Conservation (phyloP, 2,329 filamentous ascomycete species). For the Phialophora expanda region DNA sequence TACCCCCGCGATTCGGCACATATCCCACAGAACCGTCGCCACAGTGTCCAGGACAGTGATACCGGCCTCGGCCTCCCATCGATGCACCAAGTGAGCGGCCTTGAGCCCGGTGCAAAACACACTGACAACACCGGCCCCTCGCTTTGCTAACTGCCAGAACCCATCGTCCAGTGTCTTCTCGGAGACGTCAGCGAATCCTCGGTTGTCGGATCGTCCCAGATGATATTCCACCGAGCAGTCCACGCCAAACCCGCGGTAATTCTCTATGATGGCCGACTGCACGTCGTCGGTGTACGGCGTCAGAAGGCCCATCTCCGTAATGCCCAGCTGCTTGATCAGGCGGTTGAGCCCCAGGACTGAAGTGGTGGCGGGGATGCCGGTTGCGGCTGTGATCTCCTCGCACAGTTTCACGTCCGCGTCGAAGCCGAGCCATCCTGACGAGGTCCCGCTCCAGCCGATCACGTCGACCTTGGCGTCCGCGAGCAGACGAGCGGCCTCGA, state of each 20-base stretch:
- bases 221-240: constrained; percentile 45
- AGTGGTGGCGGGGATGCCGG: constrained; percentile 49
- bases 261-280: constrained; percentile 46
- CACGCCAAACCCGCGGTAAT: constrained; percentile 46
- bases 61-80: constrained; percentile 47
- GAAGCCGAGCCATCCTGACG: constrained; percentile 50
- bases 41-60: constrained; percentile 52
- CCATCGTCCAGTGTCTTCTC: constrained; percentile 38
- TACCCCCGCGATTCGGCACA: constrained; percentile 45
- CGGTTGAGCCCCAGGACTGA: constrained; percentile 50
- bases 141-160: constrained; percentile 41
- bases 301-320: constrained; percentile 46
- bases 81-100: constrained; percentile 47
- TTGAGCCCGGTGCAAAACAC: constrained; percentile 54
- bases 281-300: constrained; percentile 53
- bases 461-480: constrained; percentile 48
- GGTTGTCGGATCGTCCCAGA: constrained; percentile 47
- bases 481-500: constrained; percentile 46
- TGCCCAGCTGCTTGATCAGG: constrained; percentile 40
- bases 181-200: constrained; percentile 46
- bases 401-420: constrained; percentile 51
- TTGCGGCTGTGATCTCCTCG: constrained; percentile 44
- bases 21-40: constrained; percentile 51
- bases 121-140: constrained; percentile 44
- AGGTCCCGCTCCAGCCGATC: constrained; percentile 50